phyloP scores from a whole-genome alignment of 2,329 filamentous ascomycete genomes.

The Colletotrichum sp. region DNA sequence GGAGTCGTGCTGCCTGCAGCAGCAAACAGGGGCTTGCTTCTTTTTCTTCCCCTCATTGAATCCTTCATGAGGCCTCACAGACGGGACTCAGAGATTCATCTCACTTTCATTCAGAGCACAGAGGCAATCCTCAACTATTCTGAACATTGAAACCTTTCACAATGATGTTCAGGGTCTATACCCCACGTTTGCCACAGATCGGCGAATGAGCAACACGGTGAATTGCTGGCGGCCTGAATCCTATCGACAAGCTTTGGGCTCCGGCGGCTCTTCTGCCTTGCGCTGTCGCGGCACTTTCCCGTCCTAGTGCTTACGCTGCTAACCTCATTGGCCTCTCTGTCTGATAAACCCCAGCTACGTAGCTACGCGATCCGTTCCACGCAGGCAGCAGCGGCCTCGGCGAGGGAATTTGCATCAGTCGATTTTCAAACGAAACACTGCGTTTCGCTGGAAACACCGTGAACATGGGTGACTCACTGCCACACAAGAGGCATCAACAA shows the following conservation, averaged over 20 bases:
- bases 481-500: background rate
- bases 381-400: slow-evolving; percentile 16
- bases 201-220: slow-evolving; percentile 3
- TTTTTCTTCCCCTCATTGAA: background rate
- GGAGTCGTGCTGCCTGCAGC: background rate
- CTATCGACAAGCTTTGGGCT: background rate
- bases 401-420: background rate
- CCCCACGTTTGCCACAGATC: background rate
- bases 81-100: background rate
- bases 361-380: background rate
- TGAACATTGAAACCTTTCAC: background rate
- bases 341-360: background rate
- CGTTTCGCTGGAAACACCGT: background rate
- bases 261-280: background rate
- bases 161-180: rapidly evolving
- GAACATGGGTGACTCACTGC: slow-evolving; percentile 9
- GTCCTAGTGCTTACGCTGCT: background rate
- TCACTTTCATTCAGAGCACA: background rate
- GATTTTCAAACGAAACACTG: background rate
- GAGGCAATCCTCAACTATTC: too few relatives aligned
- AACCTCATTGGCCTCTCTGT: background rate
- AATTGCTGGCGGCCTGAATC: background rate
- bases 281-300: background rate
- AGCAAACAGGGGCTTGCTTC: background rate
- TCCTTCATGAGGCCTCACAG: background rate